Evolutionary conservation across 169 alveolate species (phyloP).

Genomic region (Babesia sp.): DNA sequence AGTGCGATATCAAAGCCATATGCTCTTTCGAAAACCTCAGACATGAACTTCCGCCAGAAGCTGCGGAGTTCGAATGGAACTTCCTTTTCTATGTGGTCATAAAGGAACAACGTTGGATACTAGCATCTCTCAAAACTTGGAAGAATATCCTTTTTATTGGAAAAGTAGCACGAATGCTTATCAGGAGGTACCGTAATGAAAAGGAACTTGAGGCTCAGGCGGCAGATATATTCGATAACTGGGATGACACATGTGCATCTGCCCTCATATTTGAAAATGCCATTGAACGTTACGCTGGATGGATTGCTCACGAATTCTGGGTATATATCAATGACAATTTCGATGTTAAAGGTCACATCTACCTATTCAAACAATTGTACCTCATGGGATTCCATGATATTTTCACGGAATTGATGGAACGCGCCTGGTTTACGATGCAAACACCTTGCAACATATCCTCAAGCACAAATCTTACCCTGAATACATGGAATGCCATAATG

Average conservation of each 20-base stretch:
- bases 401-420: conserved; percentile 64
- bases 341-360: conserved; percentile 53
- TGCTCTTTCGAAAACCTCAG: conserved; percentile 50
- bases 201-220: conserved; percentile 3
- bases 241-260: conserved; percentile 28
- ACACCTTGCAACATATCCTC: conserved; percentile 31
- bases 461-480: conserved; percentile 2
- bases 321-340: conserved; percentile 55
- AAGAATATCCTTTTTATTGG: conserved; percentile 69
- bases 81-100: conserved; percentile 60
- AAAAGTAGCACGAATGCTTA: conserved; percentile 70
- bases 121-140: conserved; percentile 1
- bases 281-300: conserved; percentile 64
- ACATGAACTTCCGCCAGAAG: conserved; percentile 60
- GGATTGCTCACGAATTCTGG: conserved; percentile 72
- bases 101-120: conserved; percentile 8
- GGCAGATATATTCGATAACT: conserved; percentile 21
- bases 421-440: conserved; percentile 68
- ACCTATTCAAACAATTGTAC: conserved; percentile 66
- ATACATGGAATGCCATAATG: background rate
- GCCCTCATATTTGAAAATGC: conserved; percentile 57
- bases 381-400: conserved; percentile 66
- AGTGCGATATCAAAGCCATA: conserved; percentile 17
- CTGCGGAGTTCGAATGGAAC: conserved; percentile 74
- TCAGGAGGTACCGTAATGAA: conserved; percentile 3